Base-by-base conservation (phyloP, 2,329 filamentous ascomycete species). In the Talaromyces sp. region DNA sequence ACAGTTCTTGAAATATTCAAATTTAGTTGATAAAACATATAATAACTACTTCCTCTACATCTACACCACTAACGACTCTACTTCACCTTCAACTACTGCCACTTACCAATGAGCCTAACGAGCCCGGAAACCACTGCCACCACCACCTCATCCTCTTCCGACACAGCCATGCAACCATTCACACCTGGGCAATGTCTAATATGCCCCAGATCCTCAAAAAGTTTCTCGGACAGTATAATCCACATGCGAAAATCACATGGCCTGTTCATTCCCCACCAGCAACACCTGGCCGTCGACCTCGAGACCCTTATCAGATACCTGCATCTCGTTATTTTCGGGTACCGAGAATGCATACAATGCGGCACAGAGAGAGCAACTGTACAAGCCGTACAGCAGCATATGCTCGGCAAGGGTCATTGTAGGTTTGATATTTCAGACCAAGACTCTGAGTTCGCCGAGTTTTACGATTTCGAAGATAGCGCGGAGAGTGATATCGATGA, bases 341-440 rank as follows among this genome's bases (percentile, higher is more conserved):
- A 58, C 14, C 38, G 51, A 26, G 59, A 61, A 55, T 61, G 59
- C 41, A 58, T 61, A 58, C 51, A 43, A 58, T 61, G 59, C 38
- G 41, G 55, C 31, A 55, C 50, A 29, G 35, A 43, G 17, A 58
- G 52, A 55, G 27, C 51, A 10, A 58, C 50, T 17, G 50, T 61
- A n/a, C 59, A 61, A 32, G 59, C 59, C 17, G 32, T 61, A 51
- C 59, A 61, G 50, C 59, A 61, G 24, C 59, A 61, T 32, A 61
- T 61, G 59, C 38, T 35, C 11, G 41, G 29, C n/a, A 61, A 61
- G 41, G 55, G 59, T 38, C 59, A 61, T 29, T 58, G 55, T 29
- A 50, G 29, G 38, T 61, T 61, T 5, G 55, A 61, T 55, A 50
- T 58, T 35, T 55, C 51, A 17, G 55, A 43, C n/a, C n/a, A 21